Percentiles rank a stretch among this genome's conserved stretches.
phyloP scores from a whole-genome alignment of 208 protist species.

The Crithidia thermophila region DNA sequence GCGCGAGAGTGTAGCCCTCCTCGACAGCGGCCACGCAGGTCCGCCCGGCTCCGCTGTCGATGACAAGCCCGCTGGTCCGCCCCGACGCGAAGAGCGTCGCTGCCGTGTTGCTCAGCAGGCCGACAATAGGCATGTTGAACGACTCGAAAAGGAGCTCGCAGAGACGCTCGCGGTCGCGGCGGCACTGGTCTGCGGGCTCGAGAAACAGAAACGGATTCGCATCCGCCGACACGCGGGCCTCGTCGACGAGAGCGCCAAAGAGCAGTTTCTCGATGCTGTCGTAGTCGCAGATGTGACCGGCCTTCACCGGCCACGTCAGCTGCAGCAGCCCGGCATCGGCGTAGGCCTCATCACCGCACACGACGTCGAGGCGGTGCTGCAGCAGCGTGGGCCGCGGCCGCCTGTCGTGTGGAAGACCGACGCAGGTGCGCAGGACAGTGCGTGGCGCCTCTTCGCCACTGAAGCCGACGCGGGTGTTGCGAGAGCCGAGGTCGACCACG shows the following conservation, averaged over 20 bases:
- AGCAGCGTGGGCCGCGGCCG: slow-evolving; percentile 65
- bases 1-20: slow-evolving; percentile 93
- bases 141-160: slow-evolving; percentile 97
- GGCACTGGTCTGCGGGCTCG: slow-evolving; percentile 96
- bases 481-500: slow-evolving; percentile 97
- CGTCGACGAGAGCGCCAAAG: slow-evolving; percentile 70
- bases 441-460: slow-evolving; percentile 95
- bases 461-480: slow-evolving; percentile 94
- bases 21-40: slow-evolving; percentile 98
- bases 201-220: slow-evolving; percentile 93
- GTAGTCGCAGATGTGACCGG: slow-evolving; percentile 76
- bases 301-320: slow-evolving; percentile 55
- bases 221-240: slow-evolving; percentile 64
- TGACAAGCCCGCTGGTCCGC: slow-evolving; percentile 96
- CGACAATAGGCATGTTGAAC: slow-evolving; percentile 94
- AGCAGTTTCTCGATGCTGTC: slow-evolving; percentile 85
- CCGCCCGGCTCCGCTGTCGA: slow-evolving; percentile 99
- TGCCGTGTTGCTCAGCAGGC: slow-evolving; percentile 93
- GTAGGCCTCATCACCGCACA: slow-evolving; percentile 72
- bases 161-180: slow-evolving; percentile 93
- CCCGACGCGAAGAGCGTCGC: slow-evolving; percentile 98
- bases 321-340: slow-evolving; percentile 57
- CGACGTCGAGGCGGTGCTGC: slow-evolving; percentile 60
- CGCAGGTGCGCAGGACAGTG: slow-evolving; percentile 83
- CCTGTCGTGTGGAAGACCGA: slow-evolving; percentile 72